Evolutionary conservation across 2,329 filamentous ascomycete genomes (phyloP).

Genomic region (Penicillium sp.): DNA sequence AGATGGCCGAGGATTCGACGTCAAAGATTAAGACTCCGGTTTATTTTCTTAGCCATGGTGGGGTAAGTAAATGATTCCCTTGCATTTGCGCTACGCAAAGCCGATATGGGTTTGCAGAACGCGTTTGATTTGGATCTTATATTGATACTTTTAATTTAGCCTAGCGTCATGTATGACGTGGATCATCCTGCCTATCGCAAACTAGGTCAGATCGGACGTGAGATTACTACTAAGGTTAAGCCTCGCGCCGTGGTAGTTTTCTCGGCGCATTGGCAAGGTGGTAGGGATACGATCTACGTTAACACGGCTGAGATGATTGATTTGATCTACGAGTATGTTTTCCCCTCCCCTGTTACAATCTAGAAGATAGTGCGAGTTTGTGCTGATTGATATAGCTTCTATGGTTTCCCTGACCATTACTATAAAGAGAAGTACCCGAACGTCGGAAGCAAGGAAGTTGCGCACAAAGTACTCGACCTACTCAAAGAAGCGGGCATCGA

Average conservation of each 20-base stretch:
- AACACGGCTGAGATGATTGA: constrained; percentile 66
- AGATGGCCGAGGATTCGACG: constrained; percentile 3
- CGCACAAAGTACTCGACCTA: constrained; percentile 57
- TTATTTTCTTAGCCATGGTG: constrained; percentile 56
- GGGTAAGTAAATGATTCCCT: constrained; percentile 29
- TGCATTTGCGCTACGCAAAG: too few species aligned
- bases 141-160: constrained; percentile 34
- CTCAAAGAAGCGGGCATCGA: constrained; percentile 61
- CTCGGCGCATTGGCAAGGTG: constrained; percentile 74
- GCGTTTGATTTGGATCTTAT: neutral
- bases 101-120: neutral
- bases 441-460: constrained; percentile 61
- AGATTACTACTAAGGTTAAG: constrained; percentile 70
- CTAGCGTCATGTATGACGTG: constrained; percentile 68
- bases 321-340: constrained; percentile 66
- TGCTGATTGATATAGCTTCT: constrained; percentile 52
- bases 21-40: constrained; percentile 46
- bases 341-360: neutral
- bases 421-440: constrained; percentile 69
- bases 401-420: constrained; percentile 69
- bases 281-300: constrained; percentile 58
- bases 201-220: constrained; percentile 65
- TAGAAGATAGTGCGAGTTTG: neutral
- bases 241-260: constrained; percentile 74
- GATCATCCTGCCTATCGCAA: constrained; percentile 67